Evolutionary conservation across 179 eudicot genomes (phyloP), one percentile per base, ranked within the genome.

Genomic region (Actinidia chinensis): DNA sequence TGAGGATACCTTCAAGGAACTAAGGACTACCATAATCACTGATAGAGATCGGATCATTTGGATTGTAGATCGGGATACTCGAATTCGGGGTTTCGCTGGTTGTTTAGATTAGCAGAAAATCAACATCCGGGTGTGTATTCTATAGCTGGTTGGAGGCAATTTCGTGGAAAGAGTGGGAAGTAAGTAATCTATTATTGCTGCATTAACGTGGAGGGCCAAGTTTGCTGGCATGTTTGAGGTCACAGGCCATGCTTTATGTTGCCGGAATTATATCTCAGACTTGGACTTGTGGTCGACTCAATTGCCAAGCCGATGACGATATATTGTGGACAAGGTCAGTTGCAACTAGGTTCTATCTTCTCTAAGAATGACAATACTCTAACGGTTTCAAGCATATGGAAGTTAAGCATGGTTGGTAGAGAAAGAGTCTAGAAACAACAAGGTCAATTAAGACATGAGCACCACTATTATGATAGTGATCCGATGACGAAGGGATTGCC

Each of bases 171-270:
- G n/a, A n/a, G n/a, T n/a, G 68, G 25, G 68, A n/a, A n/a, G n/a
- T n/a, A 15, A 18, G 68, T 18, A 33, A 12, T 54, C n/a, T 54
- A 17, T n/a, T n/a, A n/a, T n/a, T n/a, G n/a, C n/a, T n/a, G n/a
- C n/a, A n/a, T n/a, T n/a, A n/a, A n/a, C n/a, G n/a, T 1, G 12
- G 58, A 1, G 15, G 4, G 0, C 14, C 42, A 5, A 54, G 58
- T 54, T 54, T 28, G 22, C n/a, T 23, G 43, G 68, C 68, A 7
- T 63, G 68, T 63, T 63, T 63, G 68, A 63, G 68, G 68, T 43
- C 43, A 63, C 68, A 12, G 4, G 15, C 28, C 68, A 63, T 63
- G 68, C 43, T 23, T 33, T 63, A 63, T 63, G 42, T 14, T 28
- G 25, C 8, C 42, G 5, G 17, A 63, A 63, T 28, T 63, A 25